These are phyloP conservation scores for Colletotrichum sublineola DNA, from an alignment of 2,329 filamentous ascomycete species.

Conservation along the genomic window DNA sequence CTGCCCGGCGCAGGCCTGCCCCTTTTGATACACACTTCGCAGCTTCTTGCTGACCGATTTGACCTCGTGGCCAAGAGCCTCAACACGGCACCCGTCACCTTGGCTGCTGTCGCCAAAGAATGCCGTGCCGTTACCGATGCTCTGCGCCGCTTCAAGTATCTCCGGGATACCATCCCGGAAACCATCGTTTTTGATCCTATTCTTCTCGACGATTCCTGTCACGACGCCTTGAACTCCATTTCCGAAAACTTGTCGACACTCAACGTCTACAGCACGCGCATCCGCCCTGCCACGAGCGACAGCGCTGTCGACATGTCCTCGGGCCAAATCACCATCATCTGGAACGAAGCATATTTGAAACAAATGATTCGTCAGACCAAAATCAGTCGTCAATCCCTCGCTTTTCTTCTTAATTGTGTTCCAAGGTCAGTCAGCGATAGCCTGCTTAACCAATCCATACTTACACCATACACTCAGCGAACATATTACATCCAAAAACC, in stretches of 20 bases:
- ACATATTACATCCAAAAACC: conserved; percentile 39
- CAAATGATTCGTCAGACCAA: conserved; percentile 29
- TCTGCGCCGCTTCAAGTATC: conserved; percentile 35
- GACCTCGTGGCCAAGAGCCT: conserved; percentile 35
- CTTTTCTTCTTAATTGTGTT: conserved; percentile 41
- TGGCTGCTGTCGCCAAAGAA: conserved; percentile 43
- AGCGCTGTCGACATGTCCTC: conserved; percentile 31
- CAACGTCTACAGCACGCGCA: conserved; percentile 28
- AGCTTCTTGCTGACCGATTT: conserved; percentile 34
- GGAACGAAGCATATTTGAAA: conserved; percentile 42
- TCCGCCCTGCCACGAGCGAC: conserved; percentile 32
- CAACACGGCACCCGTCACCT: conserved; percentile 44
- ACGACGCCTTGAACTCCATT: conserved; percentile 34
- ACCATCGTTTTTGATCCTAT: conserved; percentile 23
- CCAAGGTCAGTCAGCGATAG: conserved; percentile 20
- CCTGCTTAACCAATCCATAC: not conserved
- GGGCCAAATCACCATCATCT: conserved; percentile 42
- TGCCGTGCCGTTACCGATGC: conserved; percentile 38
- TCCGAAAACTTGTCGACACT: conserved; percentile 29
- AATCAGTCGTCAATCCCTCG: conserved; percentile 36
- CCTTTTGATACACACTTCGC: conserved; percentile 32
- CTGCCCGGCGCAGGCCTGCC: conserved; percentile 36
- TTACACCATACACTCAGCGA: conserved; percentile 23
- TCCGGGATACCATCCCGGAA: conserved; percentile 28
- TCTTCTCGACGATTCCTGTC: conserved; percentile 36